Evolutionary conservation across 2,329 filamentous ascomycete genomes (phyloP), one percentile per base, ranked within the genome.

Genomic region (Fusarium sp.): DNA sequence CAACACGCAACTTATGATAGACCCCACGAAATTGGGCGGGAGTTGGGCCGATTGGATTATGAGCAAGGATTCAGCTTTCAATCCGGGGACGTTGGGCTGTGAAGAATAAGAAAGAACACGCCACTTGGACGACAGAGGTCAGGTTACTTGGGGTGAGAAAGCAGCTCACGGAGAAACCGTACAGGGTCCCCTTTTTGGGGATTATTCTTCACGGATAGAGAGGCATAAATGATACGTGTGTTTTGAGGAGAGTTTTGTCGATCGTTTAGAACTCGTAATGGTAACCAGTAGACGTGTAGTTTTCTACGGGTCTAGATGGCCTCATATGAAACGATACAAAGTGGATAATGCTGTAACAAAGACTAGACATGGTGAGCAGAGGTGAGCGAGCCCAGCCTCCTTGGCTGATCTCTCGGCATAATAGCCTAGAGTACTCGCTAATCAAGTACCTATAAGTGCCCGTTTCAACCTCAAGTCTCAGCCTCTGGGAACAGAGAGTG

Each of bases 91-190:
- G 31, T 41, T 70, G 61, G 54, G 55, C 57, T 61, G n/a, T n/a
- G 42, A 45, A 31, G 63, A 55, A 45, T 41, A 51, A 33, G 22
- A 39, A 70, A 28, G 68, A 74, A 74, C 76, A 76, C 70, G 76
- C 76, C 75, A 78, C 69, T 74, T 58, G 55, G 63, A 61, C 61
- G 49, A 36, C 33, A 5, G 33, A 42, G 62, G 69, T 73, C 76
- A 78, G 66, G 75, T 63, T 72, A 72, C 73, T 71, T 64, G 65
- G 68, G 59, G 28, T 36, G 44, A 52, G 54, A 76, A 76, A 71
- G 66, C 74, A 78, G 62, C 76, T 76, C 73, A 75, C 73, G 69
- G 75, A 72, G 67, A 67, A 75, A 68, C 48, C 48, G 31, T 26
- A 38, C 39, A 61, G 59, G 66, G 61, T 48, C 18, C 42, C 15